Conservation (phyloP, 2,329 filamentous ascomycete genomes). For the Aureobasidium sp. region DNA sequence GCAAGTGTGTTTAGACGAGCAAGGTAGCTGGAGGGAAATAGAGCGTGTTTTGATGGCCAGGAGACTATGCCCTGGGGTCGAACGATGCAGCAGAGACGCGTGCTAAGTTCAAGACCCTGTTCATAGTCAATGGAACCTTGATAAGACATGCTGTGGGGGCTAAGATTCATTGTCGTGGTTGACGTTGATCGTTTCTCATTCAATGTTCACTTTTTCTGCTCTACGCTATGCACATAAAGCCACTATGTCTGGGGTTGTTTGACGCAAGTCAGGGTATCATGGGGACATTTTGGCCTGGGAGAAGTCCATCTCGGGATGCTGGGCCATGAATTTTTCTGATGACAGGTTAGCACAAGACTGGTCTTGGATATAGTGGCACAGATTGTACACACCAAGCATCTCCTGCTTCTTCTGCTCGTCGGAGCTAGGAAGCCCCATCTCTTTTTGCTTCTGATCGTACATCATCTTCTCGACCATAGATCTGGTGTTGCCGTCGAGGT, state of each 20-base stretch:
- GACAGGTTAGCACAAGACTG: background rate
- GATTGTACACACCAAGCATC: conserved; percentile 53
- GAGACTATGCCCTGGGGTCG: no score
- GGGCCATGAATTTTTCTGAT: conserved; percentile 66
- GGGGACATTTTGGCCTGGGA: conserved; percentile 53
- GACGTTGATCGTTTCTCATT: conserved; percentile 8
- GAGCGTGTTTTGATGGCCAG: background rate
- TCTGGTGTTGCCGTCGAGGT: conserved; percentile 89
- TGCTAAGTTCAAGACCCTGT: background rate
- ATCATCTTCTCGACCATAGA: conserved; percentile 99
- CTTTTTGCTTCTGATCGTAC: conserved; percentile 97
- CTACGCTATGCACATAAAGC: background rate
- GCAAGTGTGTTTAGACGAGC: background rate
- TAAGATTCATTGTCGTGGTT: no score
- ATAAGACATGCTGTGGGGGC: no score
- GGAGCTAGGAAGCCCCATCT: conserved; percentile 77
- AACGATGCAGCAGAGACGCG: no score
- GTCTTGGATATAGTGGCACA: background rate
- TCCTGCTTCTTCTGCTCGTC: conserved; percentile 96
- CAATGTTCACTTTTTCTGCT: background rate
- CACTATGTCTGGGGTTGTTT: background rate
- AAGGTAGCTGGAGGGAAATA: background rate
- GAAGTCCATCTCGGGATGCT: conserved; percentile 69
- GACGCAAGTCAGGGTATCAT: background rate
- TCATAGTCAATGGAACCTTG: no score